These are phyloP conservation scores for Coelastrella sp. DNA, from an alignment of 139 green algal species.

Conservation along the genomic window DNA sequence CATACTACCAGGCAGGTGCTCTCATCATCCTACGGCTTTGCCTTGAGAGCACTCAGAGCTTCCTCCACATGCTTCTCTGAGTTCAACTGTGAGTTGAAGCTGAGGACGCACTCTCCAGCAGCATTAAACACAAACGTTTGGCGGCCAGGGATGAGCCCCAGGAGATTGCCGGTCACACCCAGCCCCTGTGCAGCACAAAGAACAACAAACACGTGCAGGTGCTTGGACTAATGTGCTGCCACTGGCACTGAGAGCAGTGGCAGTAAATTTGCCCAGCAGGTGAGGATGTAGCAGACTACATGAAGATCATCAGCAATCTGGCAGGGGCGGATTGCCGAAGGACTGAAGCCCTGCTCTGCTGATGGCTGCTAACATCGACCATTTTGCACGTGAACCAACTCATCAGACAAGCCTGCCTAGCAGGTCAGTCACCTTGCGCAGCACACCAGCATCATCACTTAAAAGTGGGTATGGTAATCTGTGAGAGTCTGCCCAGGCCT, in stretches of 20 bases:
- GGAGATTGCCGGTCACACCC: conserved; percentile 66
- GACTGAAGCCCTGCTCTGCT: background rate
- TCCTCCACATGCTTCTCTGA: conserved; percentile 71
- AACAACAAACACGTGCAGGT: background rate
- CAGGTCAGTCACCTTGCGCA: conserved; percentile 57
- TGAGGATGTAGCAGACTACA: background rate
- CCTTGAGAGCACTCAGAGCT: conserved; percentile 50
- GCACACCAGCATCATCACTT: conserved; percentile 54
- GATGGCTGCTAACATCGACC: background rate
- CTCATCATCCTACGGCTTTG: background rate
- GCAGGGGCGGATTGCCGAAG: no score
- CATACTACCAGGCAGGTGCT: no score
- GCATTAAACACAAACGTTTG: conserved; percentile 75
- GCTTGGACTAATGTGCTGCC: background rate
- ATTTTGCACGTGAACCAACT: background rate
- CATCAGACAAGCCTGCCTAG: background rate
- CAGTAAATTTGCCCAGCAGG: background rate
- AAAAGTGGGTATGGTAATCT: conserved; percentile 66
- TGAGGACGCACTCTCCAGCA: conserved; percentile 63
- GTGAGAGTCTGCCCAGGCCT: conserved; percentile 63
- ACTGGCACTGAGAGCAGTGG: background rate
- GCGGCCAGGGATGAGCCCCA: conserved; percentile 73
- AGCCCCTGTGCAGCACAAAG: conserved; percentile 48
- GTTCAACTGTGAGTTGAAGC: conserved; percentile 77
- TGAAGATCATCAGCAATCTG: background rate